Evolutionary conservation across 805 yeast species (phyloP).

Genomic region (Candida maltosa): DNA sequence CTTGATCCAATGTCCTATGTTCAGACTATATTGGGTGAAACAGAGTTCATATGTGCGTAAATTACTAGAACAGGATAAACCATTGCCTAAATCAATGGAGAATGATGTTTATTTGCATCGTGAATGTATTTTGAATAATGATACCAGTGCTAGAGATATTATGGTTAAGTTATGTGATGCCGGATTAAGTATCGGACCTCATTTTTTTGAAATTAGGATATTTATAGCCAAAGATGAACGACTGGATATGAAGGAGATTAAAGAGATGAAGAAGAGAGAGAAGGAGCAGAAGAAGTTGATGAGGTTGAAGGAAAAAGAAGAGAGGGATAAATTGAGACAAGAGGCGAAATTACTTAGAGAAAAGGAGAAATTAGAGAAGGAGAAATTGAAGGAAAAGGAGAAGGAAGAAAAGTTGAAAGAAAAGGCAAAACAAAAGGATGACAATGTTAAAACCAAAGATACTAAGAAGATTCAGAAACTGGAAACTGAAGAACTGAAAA

Average conservation of each 20-base stretch:
- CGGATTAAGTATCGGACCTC: slow-evolving; percentile 74
- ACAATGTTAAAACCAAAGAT: slow-evolving; percentile 8
- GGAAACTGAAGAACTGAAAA: slow-evolving; percentile 8
- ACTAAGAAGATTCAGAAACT: slow-evolving; percentile 7
- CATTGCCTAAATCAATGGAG: slow-evolving; percentile 24
- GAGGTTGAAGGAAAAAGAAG: slow-evolving; percentile 10
- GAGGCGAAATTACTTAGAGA: slow-evolving; percentile 9
- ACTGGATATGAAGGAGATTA: slow-evolving; percentile 36
- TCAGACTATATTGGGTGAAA: slow-evolving; percentile 77
- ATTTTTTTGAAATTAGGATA: slow-evolving; percentile 68
- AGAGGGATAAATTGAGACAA: slow-evolving; percentile 11
- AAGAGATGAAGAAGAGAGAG: slow-evolving; percentile 5
- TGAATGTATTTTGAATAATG: slow-evolving; percentile 33
- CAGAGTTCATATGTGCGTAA: slow-evolving; percentile 55
- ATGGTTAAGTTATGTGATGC: slow-evolving; percentile 89
- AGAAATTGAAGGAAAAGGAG: slow-evolving; percentile 9
- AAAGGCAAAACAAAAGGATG: slow-evolving; percentile 12
- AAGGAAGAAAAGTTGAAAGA: slow-evolving; percentile 16
- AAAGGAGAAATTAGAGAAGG: slow-evolving; percentile 6
- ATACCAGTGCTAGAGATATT: slow-evolving; percentile 66
- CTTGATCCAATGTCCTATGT: slow-evolving; percentile 64
- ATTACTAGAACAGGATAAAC: slow-evolving; percentile 35
- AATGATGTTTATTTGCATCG: slow-evolving; percentile 20
- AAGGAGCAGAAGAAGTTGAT: slow-evolving; percentile 7
- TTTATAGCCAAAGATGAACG: slow-evolving; percentile 85